A percentile compares a stretch with the other conserved stretches of the same genome.
Evolutionary conservation across 306 rosid genomes (phyloP).

Genomic region (Pyrus bretschneideri): DNA sequence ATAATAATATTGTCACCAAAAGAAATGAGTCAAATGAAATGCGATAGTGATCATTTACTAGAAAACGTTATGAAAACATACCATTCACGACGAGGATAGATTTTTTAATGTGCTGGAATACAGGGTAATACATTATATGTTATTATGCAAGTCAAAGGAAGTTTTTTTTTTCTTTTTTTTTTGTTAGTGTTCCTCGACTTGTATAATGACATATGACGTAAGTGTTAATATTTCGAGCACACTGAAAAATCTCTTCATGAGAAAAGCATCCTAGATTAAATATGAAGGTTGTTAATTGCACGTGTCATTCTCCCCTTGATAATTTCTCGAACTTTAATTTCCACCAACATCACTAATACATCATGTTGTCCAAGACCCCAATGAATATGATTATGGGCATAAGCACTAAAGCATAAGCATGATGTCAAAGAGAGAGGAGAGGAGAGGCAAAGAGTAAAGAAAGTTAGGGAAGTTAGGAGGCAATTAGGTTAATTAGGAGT

Average conservation of each 20-base stretch:
- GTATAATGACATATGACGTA: too few relatives aligned
- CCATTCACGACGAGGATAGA: too few relatives aligned
- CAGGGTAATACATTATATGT: accelerated
- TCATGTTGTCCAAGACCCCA: not conserved
- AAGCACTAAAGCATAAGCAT: not conserved
- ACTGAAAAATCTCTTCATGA: too few relatives aligned
- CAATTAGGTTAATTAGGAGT: conserved; percentile 14
- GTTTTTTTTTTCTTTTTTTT: too few relatives aligned
- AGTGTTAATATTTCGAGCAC: too few relatives aligned
- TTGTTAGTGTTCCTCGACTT: too few relatives aligned
- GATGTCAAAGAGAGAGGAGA: not conserved
- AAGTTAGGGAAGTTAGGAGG: conserved; percentile 23
- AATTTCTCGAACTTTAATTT: not conserved
- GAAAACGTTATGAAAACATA: too few relatives aligned
- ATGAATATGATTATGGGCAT: not conserved
- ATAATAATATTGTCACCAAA: not conserved
- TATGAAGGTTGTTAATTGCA: not conserved
- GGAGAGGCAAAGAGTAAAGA: not conserved
- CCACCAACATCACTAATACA: not conserved
- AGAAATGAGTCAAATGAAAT: too few relatives aligned
- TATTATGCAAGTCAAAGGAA: too few relatives aligned
- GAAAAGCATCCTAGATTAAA: not conserved
- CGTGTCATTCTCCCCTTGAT: not conserved
- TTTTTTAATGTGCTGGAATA: too few relatives aligned
- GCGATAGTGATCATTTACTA: too few relatives aligned